Base-by-base conservation (phyloP, 2,329 filamentous ascomycete genomes). In the Pestalotiopsis sp. region DNA sequence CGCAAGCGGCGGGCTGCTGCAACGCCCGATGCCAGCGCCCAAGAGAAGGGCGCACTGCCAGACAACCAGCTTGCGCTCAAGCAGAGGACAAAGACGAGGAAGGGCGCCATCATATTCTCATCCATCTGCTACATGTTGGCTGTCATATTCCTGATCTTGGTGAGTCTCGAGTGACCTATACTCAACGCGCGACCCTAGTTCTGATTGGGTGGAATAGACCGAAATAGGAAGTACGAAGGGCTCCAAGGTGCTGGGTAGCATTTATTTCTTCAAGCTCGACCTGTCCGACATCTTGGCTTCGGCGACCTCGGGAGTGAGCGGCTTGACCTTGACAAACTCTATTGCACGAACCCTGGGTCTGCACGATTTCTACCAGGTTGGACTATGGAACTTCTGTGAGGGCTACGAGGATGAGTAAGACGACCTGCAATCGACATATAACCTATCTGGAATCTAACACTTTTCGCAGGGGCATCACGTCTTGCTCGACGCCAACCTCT, bases 331-430 rank as follows among this genome's bases (percentile, higher is more conserved):
- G 60, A 92, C 97, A 80, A 97, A 97, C 83, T 94, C 91, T 60
- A 94, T 97, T 72, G 94, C 94, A 3, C 91, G 93, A 65, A 93
- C 92, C 25, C 85, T 98, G 66, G 95, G 95, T 38, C 86, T 98
- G 63, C 94, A 97, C 78, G 95, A 98, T 80, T 98, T 97, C 81
- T 98, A 98, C 80, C 92, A 94, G 75, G 92, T 97, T 36, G 95
- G 95, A 5, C 82, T 98, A 56, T 98, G 95, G 95, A 92, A 91
- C 69, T 97, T 92, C 79, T 98, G 95, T 80, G 93, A 97, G 79
- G 95, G 95, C 23, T 97, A 95, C 80, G 84, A 88, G 68, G 86
- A 88, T 73, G 85, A 91, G 80, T 88, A 77, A 67, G 85, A 90
- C 72, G 20, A 27, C 66, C 3, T 39, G 5, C n/a, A 20, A 4